These are phyloP conservation scores for Nelumbo lutea DNA, from an alignment of 164 flowering plant genomes.

Conservation along the genomic window DNA sequence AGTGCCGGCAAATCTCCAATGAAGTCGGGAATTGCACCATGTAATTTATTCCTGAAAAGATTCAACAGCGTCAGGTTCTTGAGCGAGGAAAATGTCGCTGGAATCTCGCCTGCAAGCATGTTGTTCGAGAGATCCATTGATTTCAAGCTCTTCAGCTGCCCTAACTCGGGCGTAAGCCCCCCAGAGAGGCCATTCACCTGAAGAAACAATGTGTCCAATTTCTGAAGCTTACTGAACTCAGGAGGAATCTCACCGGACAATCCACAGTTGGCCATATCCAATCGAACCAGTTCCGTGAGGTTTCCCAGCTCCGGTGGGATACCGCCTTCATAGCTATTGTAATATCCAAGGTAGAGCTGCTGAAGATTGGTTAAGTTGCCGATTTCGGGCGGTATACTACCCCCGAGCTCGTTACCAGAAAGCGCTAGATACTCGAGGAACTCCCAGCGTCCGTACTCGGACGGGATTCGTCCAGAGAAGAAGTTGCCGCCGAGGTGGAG, in stretches of 20 bases:
- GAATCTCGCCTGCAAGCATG: conserved; percentile 70
- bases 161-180: conserved; percentile 53
- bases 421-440: conserved; percentile 77
- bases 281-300: conserved; percentile 47
- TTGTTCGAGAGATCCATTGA: conserved; percentile 94
- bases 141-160: conserved; percentile 62
- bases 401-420: conserved; percentile 80
- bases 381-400: conserved; percentile 65
- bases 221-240: conserved; percentile 65
- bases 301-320: conserved; percentile 79
- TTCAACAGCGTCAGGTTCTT: conserved; percentile 77
- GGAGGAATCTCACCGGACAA: conserved; percentile 75
- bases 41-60: conserved; percentile 77
- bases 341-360: conserved; percentile 85
- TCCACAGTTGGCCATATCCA: conserved; percentile 83
- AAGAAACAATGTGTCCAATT: conserved; percentile 73
- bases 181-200: conserved; percentile 84
- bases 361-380: conserved; percentile 62
- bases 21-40: conserved; percentile 81
- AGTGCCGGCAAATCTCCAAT: conserved; percentile 71
- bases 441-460: conserved; percentile 55
- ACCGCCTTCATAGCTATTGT: conserved; percentile 61
- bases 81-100: conserved; percentile 46
- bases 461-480: conserved; percentile 68
- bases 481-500: conserved; percentile 87